These are phyloP conservation scores for Albophoma yamanashiensis DNA, from an alignment of 2,329 filamentous ascomycete genomes.

Conservation along the genomic window DNA sequence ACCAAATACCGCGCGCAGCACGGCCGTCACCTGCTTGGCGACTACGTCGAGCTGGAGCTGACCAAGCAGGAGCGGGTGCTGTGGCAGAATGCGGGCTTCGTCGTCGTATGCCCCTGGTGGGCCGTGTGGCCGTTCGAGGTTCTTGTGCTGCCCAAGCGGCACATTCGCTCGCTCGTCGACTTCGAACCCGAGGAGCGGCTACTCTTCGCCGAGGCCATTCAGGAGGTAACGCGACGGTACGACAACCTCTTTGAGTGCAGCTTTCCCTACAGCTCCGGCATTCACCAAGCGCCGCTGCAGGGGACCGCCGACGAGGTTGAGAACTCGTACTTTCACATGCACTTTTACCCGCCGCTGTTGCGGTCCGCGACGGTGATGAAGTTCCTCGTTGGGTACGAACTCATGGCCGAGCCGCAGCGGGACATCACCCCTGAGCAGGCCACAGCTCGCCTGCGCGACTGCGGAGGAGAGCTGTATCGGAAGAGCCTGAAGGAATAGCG, in stretches of 20 bases:
- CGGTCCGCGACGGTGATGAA: conserved; percentile 90
- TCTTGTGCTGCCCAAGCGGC: conserved; percentile 74
- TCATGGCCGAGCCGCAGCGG: conserved; percentile 94
- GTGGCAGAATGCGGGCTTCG: conserved; percentile 75
- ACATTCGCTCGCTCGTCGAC: conserved; percentile 78
- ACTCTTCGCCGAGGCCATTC: conserved; percentile 71
- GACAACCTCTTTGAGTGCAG: conserved; percentile 96
- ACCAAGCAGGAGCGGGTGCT: conserved; percentile 77
- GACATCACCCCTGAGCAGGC: conserved; percentile 98
- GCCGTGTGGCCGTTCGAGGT: conserved; percentile 95
- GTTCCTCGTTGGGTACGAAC: conserved; percentile 92
- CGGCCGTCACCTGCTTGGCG: conserved; percentile 67
- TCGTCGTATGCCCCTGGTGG: conserved; percentile 95
- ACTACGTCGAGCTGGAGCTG: conserved; percentile 77
- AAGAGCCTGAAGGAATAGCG: conserved; percentile 29
- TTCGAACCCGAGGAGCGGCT: conserved; percentile 59
- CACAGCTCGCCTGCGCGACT: conserved; percentile 62
- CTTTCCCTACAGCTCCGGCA: conserved; percentile 94
- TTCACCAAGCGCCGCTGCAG: conserved; percentile 87
- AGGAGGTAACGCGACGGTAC: conserved; percentile 82
- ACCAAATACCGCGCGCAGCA: conserved; percentile 67
- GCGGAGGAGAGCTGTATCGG: conserved; percentile 76
- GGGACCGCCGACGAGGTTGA: conserved; percentile 77
- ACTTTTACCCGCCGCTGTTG: conserved; percentile 92
- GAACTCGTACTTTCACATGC: conserved; percentile 85